Conservation (phyloP, 805 yeast species). For the Nakazawaea wyomingensis region DNA sequence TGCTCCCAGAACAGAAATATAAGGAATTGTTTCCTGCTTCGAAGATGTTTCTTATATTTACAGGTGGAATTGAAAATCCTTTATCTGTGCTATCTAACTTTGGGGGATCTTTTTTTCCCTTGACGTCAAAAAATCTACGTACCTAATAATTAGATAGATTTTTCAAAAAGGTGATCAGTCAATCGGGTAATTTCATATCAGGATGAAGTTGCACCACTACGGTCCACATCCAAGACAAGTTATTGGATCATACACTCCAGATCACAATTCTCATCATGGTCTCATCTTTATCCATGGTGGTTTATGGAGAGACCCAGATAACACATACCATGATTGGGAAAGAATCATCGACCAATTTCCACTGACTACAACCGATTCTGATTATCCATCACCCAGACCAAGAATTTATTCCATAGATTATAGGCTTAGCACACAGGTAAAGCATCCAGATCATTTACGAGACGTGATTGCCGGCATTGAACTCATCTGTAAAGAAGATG, state of each 20-base stretch:
- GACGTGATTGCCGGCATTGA: slow-evolving; percentile 48
- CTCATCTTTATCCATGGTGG: slow-evolving; percentile 78
- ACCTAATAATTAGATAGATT: too few relatives aligned
- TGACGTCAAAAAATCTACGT: too few relatives aligned
- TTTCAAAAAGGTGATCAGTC: too few relatives aligned
- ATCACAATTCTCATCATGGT: slow-evolving; percentile 18
- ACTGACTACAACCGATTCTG: too few relatives aligned
- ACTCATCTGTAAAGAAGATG: slow-evolving; percentile 14
- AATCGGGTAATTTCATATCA: background rate
- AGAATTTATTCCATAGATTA: slow-evolving; percentile 49
- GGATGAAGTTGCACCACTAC: slow-evolving; percentile 1
- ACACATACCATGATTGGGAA: slow-evolving; percentile 54
- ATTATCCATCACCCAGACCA: slow-evolving; percentile 10
- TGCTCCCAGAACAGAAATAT: too few relatives aligned
- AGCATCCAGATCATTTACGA: slow-evolving; percentile 55
- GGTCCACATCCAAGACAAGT: slow-evolving; percentile 10
- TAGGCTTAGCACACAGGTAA: slow-evolving; percentile 55
- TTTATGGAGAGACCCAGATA: slow-evolving; percentile 73
- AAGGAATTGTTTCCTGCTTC: too few relatives aligned
- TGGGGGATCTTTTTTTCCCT: too few relatives aligned
- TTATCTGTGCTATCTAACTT: too few relatives aligned
- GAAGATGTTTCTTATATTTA: too few relatives aligned
- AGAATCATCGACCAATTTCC: slow-evolving; percentile 23
- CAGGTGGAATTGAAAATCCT: too few relatives aligned
- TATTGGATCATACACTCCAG: slow-evolving; percentile 12